phyloP scores from a whole-genome alignment of 2,329 filamentous ascomycete genomes.

The Fusarium denticulatum region DNA sequence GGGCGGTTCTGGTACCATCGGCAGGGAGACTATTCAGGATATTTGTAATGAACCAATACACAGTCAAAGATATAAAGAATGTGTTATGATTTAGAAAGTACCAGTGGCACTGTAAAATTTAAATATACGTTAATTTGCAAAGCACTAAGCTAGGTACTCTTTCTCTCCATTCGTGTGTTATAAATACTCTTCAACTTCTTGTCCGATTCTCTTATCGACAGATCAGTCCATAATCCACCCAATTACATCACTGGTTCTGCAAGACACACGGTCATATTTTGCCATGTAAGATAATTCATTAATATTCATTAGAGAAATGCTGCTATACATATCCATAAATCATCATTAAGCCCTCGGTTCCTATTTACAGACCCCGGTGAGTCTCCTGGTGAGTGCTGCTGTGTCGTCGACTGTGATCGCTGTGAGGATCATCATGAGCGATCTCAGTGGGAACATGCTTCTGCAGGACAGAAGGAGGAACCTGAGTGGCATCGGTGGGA shows the following conservation, averaged over 20 bases:
- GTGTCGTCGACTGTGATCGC: conserved; percentile 59
- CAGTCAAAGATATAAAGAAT: background rate
- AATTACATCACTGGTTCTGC: background rate
- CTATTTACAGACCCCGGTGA: conserved; percentile 56
- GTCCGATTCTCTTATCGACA: background rate
- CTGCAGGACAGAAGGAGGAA: conserved; percentile 64
- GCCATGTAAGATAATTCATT: conserved; percentile 14
- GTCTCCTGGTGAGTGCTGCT: conserved; percentile 60
- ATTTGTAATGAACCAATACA: background rate
- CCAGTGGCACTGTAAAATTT: background rate
- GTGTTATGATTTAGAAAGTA: background rate
- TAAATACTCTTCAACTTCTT: background rate
- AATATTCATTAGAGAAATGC: conserved; percentile 24
- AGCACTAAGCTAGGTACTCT: background rate
- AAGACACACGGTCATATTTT: background rate
- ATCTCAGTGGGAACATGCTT: conserved; percentile 57
- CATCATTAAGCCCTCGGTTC: conserved; percentile 4
- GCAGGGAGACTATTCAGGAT: background rate
- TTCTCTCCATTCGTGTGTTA: background rate
- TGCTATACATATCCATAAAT: conserved; percentile 35
- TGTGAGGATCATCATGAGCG: conserved; percentile 55
- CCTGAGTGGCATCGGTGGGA: conserved; percentile 66
- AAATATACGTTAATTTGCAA: background rate
- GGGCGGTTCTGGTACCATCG: background rate
- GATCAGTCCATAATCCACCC: background rate